These are phyloP conservation scores for Fusarium sp. DNA, from an alignment of 2,329 filamentous ascomycete genomes.

Conservation along the genomic window DNA sequence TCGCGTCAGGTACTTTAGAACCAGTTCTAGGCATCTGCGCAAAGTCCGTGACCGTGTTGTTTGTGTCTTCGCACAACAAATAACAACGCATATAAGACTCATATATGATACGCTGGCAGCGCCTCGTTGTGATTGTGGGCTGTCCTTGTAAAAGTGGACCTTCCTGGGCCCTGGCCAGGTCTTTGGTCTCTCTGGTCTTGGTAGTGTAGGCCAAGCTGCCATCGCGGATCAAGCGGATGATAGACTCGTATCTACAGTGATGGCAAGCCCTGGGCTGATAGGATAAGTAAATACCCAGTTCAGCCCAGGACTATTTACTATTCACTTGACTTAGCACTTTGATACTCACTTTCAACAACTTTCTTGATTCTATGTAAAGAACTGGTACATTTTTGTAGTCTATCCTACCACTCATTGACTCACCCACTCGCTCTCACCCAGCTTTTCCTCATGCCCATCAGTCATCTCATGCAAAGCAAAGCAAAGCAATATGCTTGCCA, in stretches of 20 bases:
- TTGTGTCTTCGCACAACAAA: constrained; percentile 20
- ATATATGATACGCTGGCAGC: constrained; percentile 36
- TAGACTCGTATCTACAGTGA: constrained; percentile 27
- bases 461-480: constrained; percentile 19
- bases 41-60: constrained; percentile 20
- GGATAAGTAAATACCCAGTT: not conserved
- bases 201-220: not conserved
- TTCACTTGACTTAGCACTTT: not conserved
- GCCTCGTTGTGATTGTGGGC: constrained; percentile 29
- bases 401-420: not conserved
- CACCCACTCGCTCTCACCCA: not conserved
- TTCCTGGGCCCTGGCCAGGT: constrained; percentile 12
- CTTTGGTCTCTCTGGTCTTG: not conserved
- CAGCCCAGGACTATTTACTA: not conserved
- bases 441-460: constrained; percentile 19
- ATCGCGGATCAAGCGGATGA: constrained; percentile 25
- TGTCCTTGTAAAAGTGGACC: constrained; percentile 13
- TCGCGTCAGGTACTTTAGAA: not conserved
- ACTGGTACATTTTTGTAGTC: constrained; percentile 13
- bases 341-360: not conserved
- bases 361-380: constrained; percentile 7
- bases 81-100: constrained; percentile 33
- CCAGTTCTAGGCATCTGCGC: not conserved
- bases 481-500: constrained; percentile 23
- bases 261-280: constrained; percentile 1